Percentiles rank a stretch among this genome's conserved stretches.
Conservation (phyloP, 225 moss, liverwort and hornwort species). For the Bryoerythrophyllum caledonicum region DNA sequence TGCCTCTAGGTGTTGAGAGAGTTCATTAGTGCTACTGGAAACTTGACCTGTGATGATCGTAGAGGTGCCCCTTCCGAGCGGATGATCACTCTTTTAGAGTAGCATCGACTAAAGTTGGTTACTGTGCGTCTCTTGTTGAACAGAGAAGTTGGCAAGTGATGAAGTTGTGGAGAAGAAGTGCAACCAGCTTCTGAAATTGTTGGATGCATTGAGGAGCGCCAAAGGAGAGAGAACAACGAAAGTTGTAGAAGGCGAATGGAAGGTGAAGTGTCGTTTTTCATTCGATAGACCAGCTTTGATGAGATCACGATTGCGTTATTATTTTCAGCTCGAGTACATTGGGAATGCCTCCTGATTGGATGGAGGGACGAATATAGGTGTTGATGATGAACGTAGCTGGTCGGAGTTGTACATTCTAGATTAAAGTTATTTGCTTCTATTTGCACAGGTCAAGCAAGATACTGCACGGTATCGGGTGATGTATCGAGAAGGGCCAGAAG, state of each 20-base stretch:
- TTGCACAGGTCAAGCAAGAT: conserved; percentile 86
- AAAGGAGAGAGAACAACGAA: conserved; percentile 59
- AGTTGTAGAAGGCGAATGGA: conserved; percentile 60
- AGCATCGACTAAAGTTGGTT: conserved; percentile 3
- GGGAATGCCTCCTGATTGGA: conserved; percentile 5
- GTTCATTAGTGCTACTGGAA: not conserved
- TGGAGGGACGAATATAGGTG: conserved; percentile 3
- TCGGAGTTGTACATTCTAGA: not conserved
- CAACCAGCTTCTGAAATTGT: conserved; percentile 43
- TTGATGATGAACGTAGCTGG: not conserved
- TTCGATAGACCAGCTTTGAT: not conserved
- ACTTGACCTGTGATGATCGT: not conserved
- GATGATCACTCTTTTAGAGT: not conserved
- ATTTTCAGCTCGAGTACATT: not conserved
- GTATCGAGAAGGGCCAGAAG: conserved; percentile 93
- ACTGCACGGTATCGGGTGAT: conserved; percentile 75
- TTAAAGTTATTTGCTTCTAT: conserved; percentile 10
- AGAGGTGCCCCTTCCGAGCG: not conserved
- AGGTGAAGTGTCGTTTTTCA: conserved; percentile 36
- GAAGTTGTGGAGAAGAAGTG: conserved; percentile 53
- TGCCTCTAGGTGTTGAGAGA: conserved; percentile 12
- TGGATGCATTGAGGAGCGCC: conserved; percentile 51
- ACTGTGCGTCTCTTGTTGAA: not conserved
- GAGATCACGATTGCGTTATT: not conserved
- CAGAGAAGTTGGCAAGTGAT: conserved; percentile 42